Conservation (phyloP, 2,329 filamentous ascomycete species). For the Dactylonectria estremocensis region DNA sequence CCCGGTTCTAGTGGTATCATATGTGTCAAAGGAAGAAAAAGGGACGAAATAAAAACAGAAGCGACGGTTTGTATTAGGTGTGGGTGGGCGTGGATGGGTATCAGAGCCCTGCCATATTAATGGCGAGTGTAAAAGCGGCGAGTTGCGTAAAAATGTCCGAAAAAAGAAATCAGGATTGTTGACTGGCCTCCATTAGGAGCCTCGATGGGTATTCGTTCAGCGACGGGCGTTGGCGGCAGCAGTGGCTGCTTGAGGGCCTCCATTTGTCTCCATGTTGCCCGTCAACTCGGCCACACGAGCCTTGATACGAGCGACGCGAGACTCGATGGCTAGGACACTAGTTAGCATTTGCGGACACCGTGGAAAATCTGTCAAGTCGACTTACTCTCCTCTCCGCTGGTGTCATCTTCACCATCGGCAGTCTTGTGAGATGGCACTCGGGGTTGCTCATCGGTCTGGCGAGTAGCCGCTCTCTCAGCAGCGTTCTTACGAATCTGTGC, state of each 20-base stretch:
- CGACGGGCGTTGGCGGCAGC: conserved; percentile 38
- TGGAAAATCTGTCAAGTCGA: conserved; percentile 46
- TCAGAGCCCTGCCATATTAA: conserved; percentile 30
- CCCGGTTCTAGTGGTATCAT: conserved; percentile 52
- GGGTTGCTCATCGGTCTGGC: conserved; percentile 76
- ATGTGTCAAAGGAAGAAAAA: conserved; percentile 42
- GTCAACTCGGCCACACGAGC: conserved; percentile 96
- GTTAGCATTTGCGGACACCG: conserved; percentile 41
- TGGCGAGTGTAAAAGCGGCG: conserved; percentile 34
- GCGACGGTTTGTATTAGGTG: conserved; percentile 47
- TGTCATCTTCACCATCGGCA: conserved; percentile 83
- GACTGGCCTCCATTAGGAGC: conserved; percentile 18
- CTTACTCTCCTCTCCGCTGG: conserved; percentile 96
- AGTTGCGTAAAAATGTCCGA: conserved; percentile 33
- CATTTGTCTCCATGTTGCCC: conserved; percentile 79
- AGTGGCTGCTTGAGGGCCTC: conserved; percentile 51
- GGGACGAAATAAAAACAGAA: conserved; percentile 43
- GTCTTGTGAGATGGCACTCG: conserved; percentile 70
- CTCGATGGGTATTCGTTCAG: conserved; percentile 29
- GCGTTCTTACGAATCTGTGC: conserved; percentile 97
- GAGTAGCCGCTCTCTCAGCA: conserved; percentile 80
- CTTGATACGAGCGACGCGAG: conserved; percentile 96
- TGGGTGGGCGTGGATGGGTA: conserved; percentile 35
- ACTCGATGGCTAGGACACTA: conserved; percentile 83
- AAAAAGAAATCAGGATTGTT: conserved; percentile 29